A percentile compares a stretch with the other conserved stretches of the same genome.
These are phyloP conservation scores for Backusella parvicylindrica DNA, from an alignment of 192 early-diverging fungal species.

Conservation along the genomic window DNA sequence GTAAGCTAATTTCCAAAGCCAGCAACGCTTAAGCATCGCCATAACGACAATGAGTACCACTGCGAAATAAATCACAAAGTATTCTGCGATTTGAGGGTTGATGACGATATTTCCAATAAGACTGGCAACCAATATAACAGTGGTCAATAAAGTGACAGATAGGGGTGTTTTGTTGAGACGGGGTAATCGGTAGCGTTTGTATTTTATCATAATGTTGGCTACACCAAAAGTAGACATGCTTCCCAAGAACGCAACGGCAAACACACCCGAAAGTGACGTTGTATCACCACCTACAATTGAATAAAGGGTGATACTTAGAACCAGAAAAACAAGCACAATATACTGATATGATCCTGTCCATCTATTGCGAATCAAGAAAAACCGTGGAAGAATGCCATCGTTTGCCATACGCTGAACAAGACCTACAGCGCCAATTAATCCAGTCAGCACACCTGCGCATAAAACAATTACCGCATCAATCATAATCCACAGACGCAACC, in stretches of 20 bases:
- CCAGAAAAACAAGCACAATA: slow-evolving; percentile 48
- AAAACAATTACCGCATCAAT: slow-evolving; percentile 58
- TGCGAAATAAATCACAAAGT: slow-evolving; percentile 51
- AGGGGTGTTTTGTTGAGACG: slow-evolving; percentile 29
- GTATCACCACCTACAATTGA: slow-evolving; percentile 38
- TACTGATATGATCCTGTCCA: slow-evolving; percentile 46
- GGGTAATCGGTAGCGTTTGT: slow-evolving; percentile 42
- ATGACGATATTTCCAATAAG: slow-evolving; percentile 46
- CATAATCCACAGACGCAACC: slow-evolving; percentile 42
- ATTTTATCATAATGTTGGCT: slow-evolving; percentile 43
- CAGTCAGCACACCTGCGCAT: slow-evolving; percentile 55
- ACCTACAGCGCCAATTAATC: slow-evolving; percentile 50
- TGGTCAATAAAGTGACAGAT: slow-evolving; percentile 30
- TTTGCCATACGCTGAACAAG: slow-evolving; percentile 47
- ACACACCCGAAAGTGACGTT: slow-evolving; percentile 47
- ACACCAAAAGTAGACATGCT: slow-evolving; percentile 43
- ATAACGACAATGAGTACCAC: slow-evolving; percentile 38
- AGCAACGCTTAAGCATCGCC: slow-evolving; percentile 38
- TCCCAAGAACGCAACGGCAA: slow-evolving; percentile 48
- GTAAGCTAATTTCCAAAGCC: slow-evolving; percentile 35
- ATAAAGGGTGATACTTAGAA: slow-evolving; percentile 45
- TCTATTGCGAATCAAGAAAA: slow-evolving; percentile 42
- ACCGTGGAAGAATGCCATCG: slow-evolving; percentile 47
- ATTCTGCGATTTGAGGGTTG: slow-evolving; percentile 38
- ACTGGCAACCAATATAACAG: slow-evolving; percentile 21